phyloP scores from a whole-genome alignment of 2,329 filamentous ascomycete species.

The Botrytis hyacinthi region DNA sequence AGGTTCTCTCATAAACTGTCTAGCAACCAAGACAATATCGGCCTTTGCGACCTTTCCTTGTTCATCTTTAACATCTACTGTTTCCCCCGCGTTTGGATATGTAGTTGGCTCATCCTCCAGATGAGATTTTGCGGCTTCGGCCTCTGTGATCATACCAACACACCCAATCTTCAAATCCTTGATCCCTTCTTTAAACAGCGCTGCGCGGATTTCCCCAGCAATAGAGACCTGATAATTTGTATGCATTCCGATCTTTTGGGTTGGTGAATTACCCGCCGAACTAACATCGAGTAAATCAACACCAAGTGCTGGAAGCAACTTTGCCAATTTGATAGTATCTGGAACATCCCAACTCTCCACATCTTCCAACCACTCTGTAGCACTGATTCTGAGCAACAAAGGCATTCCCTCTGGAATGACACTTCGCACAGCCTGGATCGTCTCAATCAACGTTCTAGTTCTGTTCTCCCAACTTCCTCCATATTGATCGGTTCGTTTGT shows the following conservation, averaged over 20 bases:
- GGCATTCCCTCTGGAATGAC: conserved; percentile 55
- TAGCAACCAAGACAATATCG: conserved; percentile 70
- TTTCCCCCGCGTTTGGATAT: conserved; percentile 43
- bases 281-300: conserved; percentile 84
- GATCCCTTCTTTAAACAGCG: conserved; percentile 49
- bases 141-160: conserved; percentile 71
- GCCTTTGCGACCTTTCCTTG: conserved; percentile 43
- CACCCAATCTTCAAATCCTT: conserved; percentile 64
- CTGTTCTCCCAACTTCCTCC: conserved; percentile 66
- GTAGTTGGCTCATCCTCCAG: conserved; percentile 44
- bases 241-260: conserved; percentile 47
- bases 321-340: conserved; percentile 57
- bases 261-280: conserved; percentile 66
- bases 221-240: conserved; percentile 74
- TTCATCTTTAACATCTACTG: conserved; percentile 41
- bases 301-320: conserved; percentile 67
- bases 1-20: conserved; percentile 80
- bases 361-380: conserved; percentile 60
- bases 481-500: conserved; percentile 62
- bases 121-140: conserved; percentile 43
- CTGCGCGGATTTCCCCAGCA: conserved; percentile 68
- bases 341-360: conserved; percentile 32
- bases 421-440: conserved; percentile 50
- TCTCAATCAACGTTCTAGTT: conserved; percentile 57
- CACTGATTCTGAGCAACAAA: conserved; percentile 58